Evolutionary conservation across 2,329 filamentous ascomycete species (phyloP).

Genomic region (Exophiala alcalophila): DNA sequence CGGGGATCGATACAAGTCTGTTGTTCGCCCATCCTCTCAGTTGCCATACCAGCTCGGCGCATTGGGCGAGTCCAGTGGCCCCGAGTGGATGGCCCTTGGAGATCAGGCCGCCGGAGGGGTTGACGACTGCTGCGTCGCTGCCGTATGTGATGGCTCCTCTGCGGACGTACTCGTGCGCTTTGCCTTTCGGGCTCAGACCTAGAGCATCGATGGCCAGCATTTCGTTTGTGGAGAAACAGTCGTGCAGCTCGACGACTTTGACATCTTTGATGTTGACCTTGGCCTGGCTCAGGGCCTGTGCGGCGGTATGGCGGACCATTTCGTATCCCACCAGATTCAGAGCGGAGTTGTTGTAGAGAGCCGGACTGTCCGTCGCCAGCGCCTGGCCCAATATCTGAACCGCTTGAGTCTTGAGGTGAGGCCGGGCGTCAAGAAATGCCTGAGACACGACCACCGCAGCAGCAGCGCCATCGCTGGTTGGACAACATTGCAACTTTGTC

Average conservation of each 20-base stretch:
- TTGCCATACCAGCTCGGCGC: slow-evolving; percentile 93
- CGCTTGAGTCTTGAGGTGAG: slow-evolving; percentile 74
- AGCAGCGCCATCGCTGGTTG: slow-evolving; percentile 59
- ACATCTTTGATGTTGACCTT: slow-evolving; percentile 63
- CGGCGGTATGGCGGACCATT: neutral
- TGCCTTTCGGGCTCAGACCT: slow-evolving; percentile 71
- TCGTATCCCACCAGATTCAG: slow-evolving; percentile 1
- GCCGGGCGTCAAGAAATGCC: slow-evolving; percentile 76
- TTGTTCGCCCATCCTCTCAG: slow-evolving; percentile 88
- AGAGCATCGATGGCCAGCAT: slow-evolving; percentile 75
- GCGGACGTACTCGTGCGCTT: slow-evolving; percentile 85
- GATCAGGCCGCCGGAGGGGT: slow-evolving; percentile 89
- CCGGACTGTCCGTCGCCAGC: slow-evolving; percentile 58
- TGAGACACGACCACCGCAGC: slow-evolving; percentile 86
- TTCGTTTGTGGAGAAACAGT: slow-evolving; percentile 61
- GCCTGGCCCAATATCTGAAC: slow-evolving; percentile 82
- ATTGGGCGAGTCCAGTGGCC: slow-evolving; percentile 88
- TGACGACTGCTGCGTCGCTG: slow-evolving; percentile 61
- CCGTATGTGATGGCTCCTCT: slow-evolving; percentile 83
- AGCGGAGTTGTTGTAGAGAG: neutral
- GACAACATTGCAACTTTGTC: slow-evolving; percentile 4
- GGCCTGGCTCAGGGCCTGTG: slow-evolving; percentile 59
- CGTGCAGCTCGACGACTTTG: slow-evolving; percentile 85
- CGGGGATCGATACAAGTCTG: slow-evolving; percentile 47
- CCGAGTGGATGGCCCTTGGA: slow-evolving; percentile 94